These are phyloP conservation scores for Nannochloris sp. DNA, from an alignment of 139 green algal genomes.

Conservation along the genomic window DNA sequence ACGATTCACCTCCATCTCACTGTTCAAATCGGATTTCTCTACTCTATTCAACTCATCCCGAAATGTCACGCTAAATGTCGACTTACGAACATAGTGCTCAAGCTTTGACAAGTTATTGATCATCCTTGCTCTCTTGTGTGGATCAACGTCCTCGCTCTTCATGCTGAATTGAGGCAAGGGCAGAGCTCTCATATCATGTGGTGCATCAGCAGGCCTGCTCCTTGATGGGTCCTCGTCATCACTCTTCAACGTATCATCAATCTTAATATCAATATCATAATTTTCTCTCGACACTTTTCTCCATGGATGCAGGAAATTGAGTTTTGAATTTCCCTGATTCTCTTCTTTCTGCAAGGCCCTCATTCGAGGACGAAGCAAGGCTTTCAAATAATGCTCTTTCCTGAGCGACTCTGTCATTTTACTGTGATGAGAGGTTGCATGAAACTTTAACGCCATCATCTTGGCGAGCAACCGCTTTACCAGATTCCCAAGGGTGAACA, in stretches of 20 bases:
- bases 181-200: too few species aligned
- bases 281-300: too few species aligned
- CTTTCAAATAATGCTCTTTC: conserved; percentile 21
- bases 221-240: too few species aligned
- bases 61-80: conserved; percentile 46
- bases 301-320: too few species aligned
- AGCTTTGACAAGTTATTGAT: conserved; percentile 16
- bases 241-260: too few species aligned
- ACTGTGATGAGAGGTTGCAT: conserved; percentile 50
- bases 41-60: conserved; percentile 34
- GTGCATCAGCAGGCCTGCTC: too few species aligned
- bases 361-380: background rate
- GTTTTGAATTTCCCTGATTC: background rate
- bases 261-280: too few species aligned
- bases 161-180: too few species aligned
- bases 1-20: conserved; percentile 46
- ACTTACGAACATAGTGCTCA: conserved; percentile 52
- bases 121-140: background rate
- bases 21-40: conserved; percentile 15
- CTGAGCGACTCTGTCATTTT: conserved; percentile 56
- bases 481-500: conserved; percentile 57
- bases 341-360: background rate
- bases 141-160: background rate
- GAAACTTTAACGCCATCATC: conserved; percentile 59
- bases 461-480: conserved; percentile 63